Percentiles rank a stretch among this genome's conserved stretches.
These are phyloP conservation scores for Schoenoplectus tabernaemontani DNA, from an alignment of 202 grass and related monocot species.

Conservation along the genomic window DNA sequence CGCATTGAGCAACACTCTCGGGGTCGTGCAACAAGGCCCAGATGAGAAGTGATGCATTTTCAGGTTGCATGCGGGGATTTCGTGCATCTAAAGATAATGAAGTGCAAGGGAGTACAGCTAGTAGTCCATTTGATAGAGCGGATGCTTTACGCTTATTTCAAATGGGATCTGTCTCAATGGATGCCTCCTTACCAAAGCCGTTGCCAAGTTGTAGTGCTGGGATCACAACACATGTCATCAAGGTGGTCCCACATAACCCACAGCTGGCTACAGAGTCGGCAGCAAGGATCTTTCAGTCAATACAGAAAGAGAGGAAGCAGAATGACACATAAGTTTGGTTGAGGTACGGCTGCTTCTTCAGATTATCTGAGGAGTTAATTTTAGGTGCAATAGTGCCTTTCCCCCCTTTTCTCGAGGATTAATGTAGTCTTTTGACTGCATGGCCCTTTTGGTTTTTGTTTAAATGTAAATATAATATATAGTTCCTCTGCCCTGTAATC, in stretches of 20 bases:
- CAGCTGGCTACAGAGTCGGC: slow-evolving; percentile 58
- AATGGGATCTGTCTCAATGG: slow-evolving; percentile 18
- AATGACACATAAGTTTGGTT: slow-evolving; percentile 24
- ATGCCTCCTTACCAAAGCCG: slow-evolving; percentile 27
- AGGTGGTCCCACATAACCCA: slow-evolving; percentile 73
- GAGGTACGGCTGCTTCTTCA: not conserved
- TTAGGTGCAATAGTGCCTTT: not conserved
- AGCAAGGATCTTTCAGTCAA: slow-evolving; percentile 59
- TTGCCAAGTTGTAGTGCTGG: slow-evolving; percentile 24
- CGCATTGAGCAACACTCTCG: slow-evolving; percentile 38
- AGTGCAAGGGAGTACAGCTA: slow-evolving; percentile 67
- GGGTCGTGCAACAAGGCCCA: slow-evolving; percentile 49
- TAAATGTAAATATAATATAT: slow-evolving; percentile 19
- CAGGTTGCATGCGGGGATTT: slow-evolving; percentile 41
- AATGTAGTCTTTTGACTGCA: not conserved
- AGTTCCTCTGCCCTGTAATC: not conserved
- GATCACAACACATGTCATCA: slow-evolving; percentile 41
- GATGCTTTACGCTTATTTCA: slow-evolving; percentile 23
- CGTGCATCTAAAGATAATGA: slow-evolving; percentile 59
- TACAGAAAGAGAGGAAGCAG: slow-evolving; percentile 63
- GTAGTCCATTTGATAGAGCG: slow-evolving; percentile 50
- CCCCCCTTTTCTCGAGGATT: not conserved
- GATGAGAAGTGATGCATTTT: slow-evolving; percentile 38
- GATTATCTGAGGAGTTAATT: not conserved
- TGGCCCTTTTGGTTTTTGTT: slow-evolving; percentile 1